Conservation (phyloP, 2,329 filamentous ascomycete species). For the Scolecobasidium constrictum region DNA sequence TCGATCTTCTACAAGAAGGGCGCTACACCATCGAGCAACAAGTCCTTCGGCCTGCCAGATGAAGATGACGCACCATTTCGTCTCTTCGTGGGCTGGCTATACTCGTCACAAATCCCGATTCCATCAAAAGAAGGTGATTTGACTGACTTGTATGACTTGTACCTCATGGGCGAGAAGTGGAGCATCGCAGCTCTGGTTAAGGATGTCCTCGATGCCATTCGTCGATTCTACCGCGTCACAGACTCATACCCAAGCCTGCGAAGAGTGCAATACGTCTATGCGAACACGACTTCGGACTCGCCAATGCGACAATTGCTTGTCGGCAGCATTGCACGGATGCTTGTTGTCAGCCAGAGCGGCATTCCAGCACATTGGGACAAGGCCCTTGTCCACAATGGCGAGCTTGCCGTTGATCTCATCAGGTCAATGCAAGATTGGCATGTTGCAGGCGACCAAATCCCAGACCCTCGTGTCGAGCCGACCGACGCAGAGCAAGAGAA, state of each 20-base stretch:
- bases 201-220: slow-evolving; percentile 38
- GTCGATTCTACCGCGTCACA: slow-evolving; percentile 41
- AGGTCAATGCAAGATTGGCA: slow-evolving; percentile 43
- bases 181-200: slow-evolving; percentile 35
- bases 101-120: slow-evolving; percentile 34
- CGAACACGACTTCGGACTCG: slow-evolving; percentile 35
- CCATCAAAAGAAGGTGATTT: slow-evolving; percentile 41
- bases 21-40: slow-evolving; percentile 12
- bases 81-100: slow-evolving; percentile 44
- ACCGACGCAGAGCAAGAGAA: slow-evolving; percentile 15
- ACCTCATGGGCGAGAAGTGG: slow-evolving; percentile 44
- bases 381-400: slow-evolving; percentile 42
- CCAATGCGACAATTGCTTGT: slow-evolving; percentile 40
- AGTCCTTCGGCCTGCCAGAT: slow-evolving; percentile 38
- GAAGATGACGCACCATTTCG: slow-evolving; percentile 41
- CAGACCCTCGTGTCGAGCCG: slow-evolving; percentile 28
- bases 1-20: slow-evolving; percentile 34
- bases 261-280: slow-evolving; percentile 42
- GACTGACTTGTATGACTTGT: slow-evolving; percentile 40
- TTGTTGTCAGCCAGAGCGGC: slow-evolving; percentile 35
- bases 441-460: slow-evolving; percentile 36
- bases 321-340: slow-evolving; percentile 36
- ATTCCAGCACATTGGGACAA: slow-evolving; percentile 45
- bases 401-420: slow-evolving; percentile 45
- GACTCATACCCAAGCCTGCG: slow-evolving; percentile 41